Conservation (phyloP, 169 alveolate species). For the Babesia caballi region DNA sequence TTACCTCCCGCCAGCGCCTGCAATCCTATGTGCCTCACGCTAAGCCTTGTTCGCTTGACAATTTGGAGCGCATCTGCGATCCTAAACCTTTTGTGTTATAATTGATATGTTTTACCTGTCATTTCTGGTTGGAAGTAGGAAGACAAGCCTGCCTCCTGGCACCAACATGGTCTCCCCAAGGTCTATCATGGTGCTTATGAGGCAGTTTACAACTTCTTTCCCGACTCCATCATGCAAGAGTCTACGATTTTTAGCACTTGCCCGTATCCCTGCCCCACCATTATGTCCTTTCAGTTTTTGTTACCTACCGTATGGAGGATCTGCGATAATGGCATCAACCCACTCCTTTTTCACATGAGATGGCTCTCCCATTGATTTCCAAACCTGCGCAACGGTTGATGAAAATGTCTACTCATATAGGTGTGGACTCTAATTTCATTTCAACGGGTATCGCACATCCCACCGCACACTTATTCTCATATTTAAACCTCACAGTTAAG, state of each 20-base stretch:
- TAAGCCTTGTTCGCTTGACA: constrained; percentile 1
- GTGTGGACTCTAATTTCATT: too few relatives aligned
- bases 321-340: constrained; percentile 94
- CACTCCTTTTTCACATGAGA: constrained; percentile 37
- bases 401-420: not conserved
- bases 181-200: constrained; percentile 43
- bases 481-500: too few relatives aligned
- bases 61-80: constrained; percentile 11
- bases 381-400: not conserved
- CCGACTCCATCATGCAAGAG: constrained; percentile 10
- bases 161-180: constrained; percentile 72
- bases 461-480: too few relatives aligned
- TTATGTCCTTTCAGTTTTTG: too few relatives aligned
- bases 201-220: constrained; percentile 15
- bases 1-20: constrained; percentile 55
- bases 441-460: too few relatives aligned
- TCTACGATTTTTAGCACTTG: constrained; percentile 40
- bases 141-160: constrained; percentile 77
- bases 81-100: not conserved
- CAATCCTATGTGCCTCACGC: constrained; percentile 34
- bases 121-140: constrained; percentile 74
- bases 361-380: not conserved
- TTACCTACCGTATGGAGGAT: constrained; percentile 95
- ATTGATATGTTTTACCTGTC: not conserved
- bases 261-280: constrained; percentile 35